These are phyloP conservation scores for Sporothrix brunneoviolacea DNA, from an alignment of 2,329 filamentous ascomycete genomes.

Conservation along the genomic window DNA sequence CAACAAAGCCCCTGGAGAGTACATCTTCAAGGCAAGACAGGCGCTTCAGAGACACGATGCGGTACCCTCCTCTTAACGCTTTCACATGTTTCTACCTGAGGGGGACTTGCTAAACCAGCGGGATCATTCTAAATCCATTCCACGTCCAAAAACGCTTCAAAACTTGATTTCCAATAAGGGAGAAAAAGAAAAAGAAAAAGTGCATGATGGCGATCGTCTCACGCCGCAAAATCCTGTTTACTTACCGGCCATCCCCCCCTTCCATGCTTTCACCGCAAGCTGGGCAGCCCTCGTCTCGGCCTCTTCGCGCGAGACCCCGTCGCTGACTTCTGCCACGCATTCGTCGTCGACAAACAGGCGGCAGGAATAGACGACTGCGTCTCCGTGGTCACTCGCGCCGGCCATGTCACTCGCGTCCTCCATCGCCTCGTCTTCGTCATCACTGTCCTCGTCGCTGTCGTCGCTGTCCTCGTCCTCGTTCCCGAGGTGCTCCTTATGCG, in stretches of 20 bases:
- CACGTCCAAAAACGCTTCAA: too few species aligned
- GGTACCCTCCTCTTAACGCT: too few species aligned
- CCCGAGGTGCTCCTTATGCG: conserved; percentile 4
- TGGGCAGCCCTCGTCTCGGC: conserved; percentile 50
- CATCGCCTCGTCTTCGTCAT: not conserved
- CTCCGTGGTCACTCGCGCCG: not conserved
- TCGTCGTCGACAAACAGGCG: conserved; percentile 42
- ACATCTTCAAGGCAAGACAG: too few species aligned
- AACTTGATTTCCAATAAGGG: too few species aligned
- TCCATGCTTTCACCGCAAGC: conserved; percentile 34
- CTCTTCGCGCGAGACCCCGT: conserved; percentile 44
- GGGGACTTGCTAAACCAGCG: too few species aligned
- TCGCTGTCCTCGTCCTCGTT: conserved; percentile 10
- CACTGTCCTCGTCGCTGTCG: not conserved
- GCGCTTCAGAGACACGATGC: too few species aligned
- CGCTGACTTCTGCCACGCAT: conserved; percentile 38
- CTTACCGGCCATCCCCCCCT: not conserved
- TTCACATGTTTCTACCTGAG: too few species aligned
- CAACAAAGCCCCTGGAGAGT: too few species aligned
- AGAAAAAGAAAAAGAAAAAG: too few species aligned
- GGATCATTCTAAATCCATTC: too few species aligned
- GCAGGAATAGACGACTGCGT: conserved; percentile 32
- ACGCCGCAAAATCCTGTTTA: not conserved
- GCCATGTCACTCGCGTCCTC: not conserved
- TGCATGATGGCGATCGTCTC: too few species aligned